Evolutionary conservation across 345 rosid species (phyloP).

Genomic region (Salix suchowensis): DNA sequence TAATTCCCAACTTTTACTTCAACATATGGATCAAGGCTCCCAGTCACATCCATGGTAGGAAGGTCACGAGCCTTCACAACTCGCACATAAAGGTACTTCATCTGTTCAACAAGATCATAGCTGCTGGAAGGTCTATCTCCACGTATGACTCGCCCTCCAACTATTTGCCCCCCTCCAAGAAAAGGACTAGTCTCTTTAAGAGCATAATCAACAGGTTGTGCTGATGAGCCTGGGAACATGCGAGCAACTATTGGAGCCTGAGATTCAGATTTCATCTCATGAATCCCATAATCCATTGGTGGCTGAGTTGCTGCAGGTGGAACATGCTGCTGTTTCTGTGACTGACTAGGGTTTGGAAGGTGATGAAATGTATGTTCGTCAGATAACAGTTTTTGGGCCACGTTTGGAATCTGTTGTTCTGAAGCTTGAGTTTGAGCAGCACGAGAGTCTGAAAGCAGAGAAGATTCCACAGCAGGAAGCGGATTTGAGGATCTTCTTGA

Average conservation of each 20-base stretch:
- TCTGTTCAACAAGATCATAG: slow-evolving; percentile 33
- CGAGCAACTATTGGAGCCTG: slow-evolving; percentile 34
- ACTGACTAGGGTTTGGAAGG: slow-evolving; percentile 35
- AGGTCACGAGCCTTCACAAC: slow-evolving; percentile 30
- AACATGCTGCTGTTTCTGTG: slow-evolving; percentile 24
- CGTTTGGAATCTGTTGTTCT: slow-evolving; percentile 12
- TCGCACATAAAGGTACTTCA: slow-evolving; percentile 24
- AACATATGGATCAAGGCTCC: slow-evolving; percentile 33
- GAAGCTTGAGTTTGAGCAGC: slow-evolving; percentile 27
- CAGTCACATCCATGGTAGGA: slow-evolving; percentile 25
- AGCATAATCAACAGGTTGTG: slow-evolving; percentile 30
- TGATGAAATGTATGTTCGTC: slow-evolving; percentile 36
- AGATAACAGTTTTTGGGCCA: slow-evolving; percentile 14
- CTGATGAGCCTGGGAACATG: slow-evolving; percentile 39
- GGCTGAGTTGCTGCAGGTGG: slow-evolving; percentile 22
- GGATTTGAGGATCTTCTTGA: slow-evolving; percentile 47
- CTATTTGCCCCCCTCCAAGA: slow-evolving; percentile 35
- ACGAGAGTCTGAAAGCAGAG: slow-evolving; percentile 22
- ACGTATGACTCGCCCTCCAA: slow-evolving; percentile 65
- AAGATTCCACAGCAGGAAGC: slow-evolving; percentile 46
- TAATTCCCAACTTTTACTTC: slow-evolving; percentile 32
- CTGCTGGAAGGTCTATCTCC: slow-evolving; percentile 21
- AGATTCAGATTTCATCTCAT: slow-evolving; percentile 51
- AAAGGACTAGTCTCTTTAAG: slow-evolving; percentile 28
- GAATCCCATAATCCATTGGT: slow-evolving; percentile 31